These are phyloP conservation scores for Kuraishia borneana DNA, from an alignment of 805 yeast genomes.

Conservation along the genomic window DNA sequence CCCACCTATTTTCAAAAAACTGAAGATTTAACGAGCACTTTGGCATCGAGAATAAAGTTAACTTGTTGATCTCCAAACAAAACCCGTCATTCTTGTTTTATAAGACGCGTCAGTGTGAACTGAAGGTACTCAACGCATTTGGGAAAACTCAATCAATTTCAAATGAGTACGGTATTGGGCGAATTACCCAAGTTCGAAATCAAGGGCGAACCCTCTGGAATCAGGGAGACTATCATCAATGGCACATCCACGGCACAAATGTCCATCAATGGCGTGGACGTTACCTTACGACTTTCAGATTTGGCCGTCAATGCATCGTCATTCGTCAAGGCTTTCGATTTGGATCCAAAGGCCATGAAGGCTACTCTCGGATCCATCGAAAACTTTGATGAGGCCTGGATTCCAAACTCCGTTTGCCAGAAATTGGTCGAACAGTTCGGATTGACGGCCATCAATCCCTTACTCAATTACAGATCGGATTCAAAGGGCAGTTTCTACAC, in stretches of 20 bases:
- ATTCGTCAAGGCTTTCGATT: conserved; percentile 50
- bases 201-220: conserved; percentile 4
- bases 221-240: conserved; percentile 29
- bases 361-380: conserved; percentile 63
- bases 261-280: conserved; percentile 48
- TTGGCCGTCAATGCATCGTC: conserved; percentile 67
- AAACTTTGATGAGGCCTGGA: conserved; percentile 62
- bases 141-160: too few relatives aligned
- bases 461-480: conserved; percentile 22
- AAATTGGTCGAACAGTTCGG: conserved; percentile 52
- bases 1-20: too few relatives aligned
- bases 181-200: too few relatives aligned
- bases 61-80: not conserved
- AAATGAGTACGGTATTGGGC: too few relatives aligned
- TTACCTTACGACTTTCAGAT: conserved; percentile 56
- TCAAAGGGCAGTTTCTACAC: conserved; percentile 2
- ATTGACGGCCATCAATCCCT: conserved; percentile 38
- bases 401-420: conserved; percentile 49
- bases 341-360: too few relatives aligned
- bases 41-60: not conserved
- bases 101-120: too few relatives aligned
- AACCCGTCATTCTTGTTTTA: too few relatives aligned
- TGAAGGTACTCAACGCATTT: too few relatives aligned
- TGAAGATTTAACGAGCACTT: conserved; percentile 7
- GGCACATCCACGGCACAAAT: conserved; percentile 57